phyloP scores from a whole-genome alignment of 768 basidiomycete genomes.

The Leccinum barrowsii region DNA sequence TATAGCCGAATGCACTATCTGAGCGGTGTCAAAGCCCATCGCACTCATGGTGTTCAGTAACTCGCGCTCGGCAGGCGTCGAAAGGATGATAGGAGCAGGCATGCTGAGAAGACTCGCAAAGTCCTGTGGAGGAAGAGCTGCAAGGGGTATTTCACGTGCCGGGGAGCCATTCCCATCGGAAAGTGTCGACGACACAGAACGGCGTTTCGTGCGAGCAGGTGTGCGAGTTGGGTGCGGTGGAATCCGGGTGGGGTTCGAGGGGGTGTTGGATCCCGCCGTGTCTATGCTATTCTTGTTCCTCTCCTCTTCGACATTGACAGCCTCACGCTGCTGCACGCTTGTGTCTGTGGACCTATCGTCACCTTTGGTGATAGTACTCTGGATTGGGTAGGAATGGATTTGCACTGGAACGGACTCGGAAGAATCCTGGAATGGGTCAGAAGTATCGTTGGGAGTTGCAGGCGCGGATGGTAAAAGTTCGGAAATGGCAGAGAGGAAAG shows the following conservation, averaged over 20 bases:
- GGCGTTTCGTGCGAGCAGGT: constrained; percentile 91
- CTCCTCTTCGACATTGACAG: constrained; percentile 51
- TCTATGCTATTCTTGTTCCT: neutral
- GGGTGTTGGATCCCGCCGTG: constrained; percentile 19
- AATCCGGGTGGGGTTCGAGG: constrained; percentile 23
- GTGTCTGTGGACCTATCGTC: constrained; percentile 26
- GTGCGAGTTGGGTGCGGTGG: constrained; percentile 78
- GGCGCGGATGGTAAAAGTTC: constrained; percentile 49
- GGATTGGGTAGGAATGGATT: constrained; percentile 52
- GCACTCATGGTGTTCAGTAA: constrained; percentile 69
- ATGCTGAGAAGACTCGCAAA: constrained; percentile 61
- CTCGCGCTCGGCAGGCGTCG: constrained; percentile 75
- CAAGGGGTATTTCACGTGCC: constrained; percentile 41
- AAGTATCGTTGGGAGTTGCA: constrained; percentile 52
- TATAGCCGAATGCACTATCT: constrained; percentile 91
- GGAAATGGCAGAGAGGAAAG: constrained; percentile 53
- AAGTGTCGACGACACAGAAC: constrained; percentile 87
- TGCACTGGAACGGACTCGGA: constrained; percentile 19
- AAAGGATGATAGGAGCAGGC: constrained; percentile 80
- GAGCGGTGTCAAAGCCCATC: constrained; percentile 89
- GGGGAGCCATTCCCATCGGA: constrained; percentile 59
- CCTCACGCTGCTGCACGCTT: constrained; percentile 41
- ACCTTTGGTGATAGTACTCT: constrained; percentile 55
- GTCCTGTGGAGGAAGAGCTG: constrained; percentile 45
- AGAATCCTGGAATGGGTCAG: constrained; percentile 42